Percentiles rank a stretch among this genome's conserved stretches.
These are phyloP conservation scores for Cyberlindnera sargentensis DNA, from an alignment of 805 yeast species.

Conservation along the genomic window DNA sequence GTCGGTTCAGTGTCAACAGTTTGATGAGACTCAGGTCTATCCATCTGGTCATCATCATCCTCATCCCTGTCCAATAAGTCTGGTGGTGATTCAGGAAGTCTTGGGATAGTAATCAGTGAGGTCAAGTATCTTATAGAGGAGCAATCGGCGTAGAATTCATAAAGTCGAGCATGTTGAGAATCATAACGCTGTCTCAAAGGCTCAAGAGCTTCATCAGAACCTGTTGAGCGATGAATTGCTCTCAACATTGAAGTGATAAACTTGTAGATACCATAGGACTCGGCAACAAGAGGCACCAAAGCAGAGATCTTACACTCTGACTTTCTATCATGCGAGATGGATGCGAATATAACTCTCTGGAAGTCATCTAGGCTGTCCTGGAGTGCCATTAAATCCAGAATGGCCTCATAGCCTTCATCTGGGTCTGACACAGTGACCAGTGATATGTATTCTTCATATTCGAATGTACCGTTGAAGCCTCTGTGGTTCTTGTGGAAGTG, in stretches of 20 bases:
- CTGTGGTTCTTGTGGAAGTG: slow-evolving; percentile 78
- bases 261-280: slow-evolving; percentile 87
- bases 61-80: slow-evolving; percentile 23
- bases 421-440: slow-evolving; percentile 86
- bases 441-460: slow-evolving; percentile 90
- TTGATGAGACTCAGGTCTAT: slow-evolving; percentile 20
- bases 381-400: slow-evolving; percentile 74
- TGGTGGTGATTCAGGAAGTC: slow-evolving; percentile 32
- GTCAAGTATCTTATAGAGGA: slow-evolving; percentile 76
- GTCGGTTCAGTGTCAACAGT: slow-evolving; percentile 11
- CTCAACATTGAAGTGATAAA: slow-evolving; percentile 86
- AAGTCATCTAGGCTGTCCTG: slow-evolving; percentile 81
- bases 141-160: slow-evolving; percentile 86
- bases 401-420: slow-evolving; percentile 89
- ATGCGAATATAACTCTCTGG: slow-evolving; percentile 68
- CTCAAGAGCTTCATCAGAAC: slow-evolving; percentile 67
- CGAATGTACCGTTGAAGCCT: slow-evolving; percentile 92
- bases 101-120: slow-evolving; percentile 73
- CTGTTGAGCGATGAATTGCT: slow-evolving; percentile 71
- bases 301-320: slow-evolving; percentile 79
- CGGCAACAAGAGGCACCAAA: slow-evolving; percentile 83
- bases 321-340: slow-evolving; percentile 51
- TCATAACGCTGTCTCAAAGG: slow-evolving; percentile 68
- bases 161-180: slow-evolving; percentile 50
- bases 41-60: slow-evolving; percentile 7